These are phyloP conservation scores for Suhomyces xylopsoci DNA, from an alignment of 805 yeast species.

Conservation along the genomic window DNA sequence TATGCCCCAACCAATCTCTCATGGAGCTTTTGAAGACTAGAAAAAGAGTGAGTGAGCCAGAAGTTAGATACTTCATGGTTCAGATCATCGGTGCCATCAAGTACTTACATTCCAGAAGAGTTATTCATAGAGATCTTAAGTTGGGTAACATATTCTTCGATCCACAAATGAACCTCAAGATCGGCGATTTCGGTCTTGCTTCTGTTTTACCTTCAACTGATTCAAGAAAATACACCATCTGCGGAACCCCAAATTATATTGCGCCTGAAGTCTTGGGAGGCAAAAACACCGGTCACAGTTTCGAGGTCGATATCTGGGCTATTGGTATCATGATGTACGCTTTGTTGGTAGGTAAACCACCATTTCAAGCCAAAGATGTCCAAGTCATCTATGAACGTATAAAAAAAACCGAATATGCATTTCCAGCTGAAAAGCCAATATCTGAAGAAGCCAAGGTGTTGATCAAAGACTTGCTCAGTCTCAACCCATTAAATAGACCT, in stretches of 20 bases:
- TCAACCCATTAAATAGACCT: conserved; percentile 82
- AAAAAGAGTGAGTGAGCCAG: conserved; percentile 84
- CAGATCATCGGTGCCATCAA: conserved; percentile 93
- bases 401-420: conserved; percentile 72
- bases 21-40: conserved; percentile 89
- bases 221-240: conserved; percentile 85
- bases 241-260: conserved; percentile 98
- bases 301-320: conserved; percentile 97
- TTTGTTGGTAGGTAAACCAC: conserved; percentile 89
- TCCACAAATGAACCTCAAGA: conserved; percentile 87
- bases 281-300: conserved; percentile 83
- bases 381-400: conserved; percentile 89
- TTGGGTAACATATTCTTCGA: conserved; percentile 95
- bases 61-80: conserved; percentile 83
- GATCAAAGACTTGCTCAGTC: conserved; percentile 67
- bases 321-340: conserved; percentile 96
- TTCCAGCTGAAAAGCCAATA: conserved; percentile 69
- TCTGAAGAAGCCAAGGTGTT: conserved; percentile 71
- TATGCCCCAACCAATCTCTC: conserved; percentile 90
- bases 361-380: conserved; percentile 95
- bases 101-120: conserved; percentile 87
- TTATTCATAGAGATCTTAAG: conserved; percentile 93
- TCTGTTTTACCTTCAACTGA: conserved; percentile 70
- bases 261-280: conserved; percentile 97
- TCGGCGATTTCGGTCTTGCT: conserved; percentile 99